Base-by-base conservation (phyloP, 2,329 filamentous ascomycete species). In the Colletotrichum orchidophilum region DNA sequence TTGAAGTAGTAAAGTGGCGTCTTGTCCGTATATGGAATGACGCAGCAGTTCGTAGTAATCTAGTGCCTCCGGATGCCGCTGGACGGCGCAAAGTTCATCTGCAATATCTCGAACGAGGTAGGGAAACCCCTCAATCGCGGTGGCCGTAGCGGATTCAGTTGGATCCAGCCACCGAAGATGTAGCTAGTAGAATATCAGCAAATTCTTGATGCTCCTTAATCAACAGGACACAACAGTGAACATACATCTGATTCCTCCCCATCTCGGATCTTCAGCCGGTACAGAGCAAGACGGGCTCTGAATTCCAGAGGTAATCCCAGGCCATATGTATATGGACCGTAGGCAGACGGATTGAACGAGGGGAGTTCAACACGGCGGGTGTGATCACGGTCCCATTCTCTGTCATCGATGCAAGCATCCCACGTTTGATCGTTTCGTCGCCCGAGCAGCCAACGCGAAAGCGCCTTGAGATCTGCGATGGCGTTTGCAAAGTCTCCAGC, bases 301-400 rank as follows among this genome's bases (percentile, higher is more conserved):
- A 99, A 84, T 75, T 98, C 95, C 5, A 95, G 80, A 0, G 95
- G 96, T 49, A 98, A 84, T 1, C 91, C 90, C 49, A 87, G 80
- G 0, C 94, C 95, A 79, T 97, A 97, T 0, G 87, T 83, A 6
- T 86, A 84, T 4, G 82, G 77, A 1, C 87, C 83, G 77, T 89
- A 90, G 54, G 81, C 81, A 3, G 82, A 86, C 5, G 86, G 83
- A 9, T 85, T 81, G 78, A 93, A 97, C 1, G 87, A 87, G 2
- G 87, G 80, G 5, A 93, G 87, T 68, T 87, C 81, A 2, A 84
- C 80, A 68, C 95, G 90, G 72, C 96, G 91, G 24, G 87, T 85
- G 77, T 94, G 90, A 54, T 91, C 87, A 5, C 88, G 81, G 79
- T 99, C 96, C 90, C 95, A 99, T 81, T 99, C 96, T 67, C 95